A percentile compares a stretch with the other conserved stretches of the same genome.
phyloP scores from a whole-genome alignment of 2,329 filamentous ascomycete genomes.

The Zymoseptoria passerinii region DNA sequence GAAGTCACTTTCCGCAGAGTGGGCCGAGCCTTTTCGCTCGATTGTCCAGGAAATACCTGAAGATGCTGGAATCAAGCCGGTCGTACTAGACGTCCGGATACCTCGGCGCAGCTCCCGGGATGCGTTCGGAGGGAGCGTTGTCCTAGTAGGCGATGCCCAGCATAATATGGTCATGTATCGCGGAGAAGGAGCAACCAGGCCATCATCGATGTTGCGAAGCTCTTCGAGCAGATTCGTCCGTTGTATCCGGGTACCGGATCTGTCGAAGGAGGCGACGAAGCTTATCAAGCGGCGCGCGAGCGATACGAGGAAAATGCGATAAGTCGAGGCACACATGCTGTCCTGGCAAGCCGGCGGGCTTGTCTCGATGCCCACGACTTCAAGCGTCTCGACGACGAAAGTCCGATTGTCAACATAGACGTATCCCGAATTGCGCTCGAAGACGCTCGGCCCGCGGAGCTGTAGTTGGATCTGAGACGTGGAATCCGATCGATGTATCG shows the following conservation, averaged over 20 bases:
- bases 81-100: conserved; percentile 13
- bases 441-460: too few relatives aligned
- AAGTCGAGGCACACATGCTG: conserved; percentile 11
- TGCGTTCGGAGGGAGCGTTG: conserved; percentile 24
- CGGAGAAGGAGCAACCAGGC: conserved; percentile 19
- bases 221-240: conserved; percentile 9
- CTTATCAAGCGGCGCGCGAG: conserved; percentile 4
- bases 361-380: conserved; percentile 19
- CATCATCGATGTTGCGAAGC: conserved; percentile 10
- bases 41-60: conserved; percentile 10
- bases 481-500: too few relatives aligned
- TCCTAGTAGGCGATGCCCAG: conserved; percentile 34
- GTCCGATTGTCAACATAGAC: conserved; percentile 9
- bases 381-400: conserved; percentile 8
- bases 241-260: background rate
- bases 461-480: too few relatives aligned
- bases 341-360: conserved; percentile 16
- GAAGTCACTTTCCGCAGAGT: conserved; percentile 8
- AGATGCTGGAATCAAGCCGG: conserved; percentile 11
- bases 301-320: conserved; percentile 14
- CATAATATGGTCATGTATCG: conserved; percentile 32
- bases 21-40: conserved; percentile 14
- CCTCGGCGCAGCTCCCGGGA: background rate
- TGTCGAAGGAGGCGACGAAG: background rate
- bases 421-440: background rate